Percentiles rank a stretch among this genome's conserved stretches.
These are phyloP conservation scores for Seiridium cupressi DNA, from an alignment of 2,329 filamentous ascomycete species.

Conservation along the genomic window DNA sequence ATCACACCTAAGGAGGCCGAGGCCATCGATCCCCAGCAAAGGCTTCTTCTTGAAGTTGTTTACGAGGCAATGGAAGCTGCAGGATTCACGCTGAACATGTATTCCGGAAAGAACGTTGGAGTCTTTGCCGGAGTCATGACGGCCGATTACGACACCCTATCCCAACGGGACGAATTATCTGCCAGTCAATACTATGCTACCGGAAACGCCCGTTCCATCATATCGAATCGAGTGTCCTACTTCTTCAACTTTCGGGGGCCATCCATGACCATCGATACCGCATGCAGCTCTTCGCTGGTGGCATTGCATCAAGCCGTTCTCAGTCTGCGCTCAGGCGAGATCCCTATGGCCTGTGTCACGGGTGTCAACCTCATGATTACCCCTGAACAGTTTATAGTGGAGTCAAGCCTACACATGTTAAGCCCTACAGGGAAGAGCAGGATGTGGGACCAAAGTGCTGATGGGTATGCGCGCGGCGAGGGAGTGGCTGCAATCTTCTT, in stretches of 20 bases:
- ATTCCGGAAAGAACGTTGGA: conserved; percentile 25
- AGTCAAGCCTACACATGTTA: conserved; percentile 42
- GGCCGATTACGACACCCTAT: conserved; percentile 27
- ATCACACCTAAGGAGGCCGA: conserved; percentile 33
- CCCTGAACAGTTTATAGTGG: conserved; percentile 40
- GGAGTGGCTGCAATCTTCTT: conserved; percentile 49
- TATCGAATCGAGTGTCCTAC: conserved; percentile 38
- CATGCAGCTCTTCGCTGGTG: conserved; percentile 36
- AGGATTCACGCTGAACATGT: conserved; percentile 23
- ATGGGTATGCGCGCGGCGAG: conserved; percentile 60
- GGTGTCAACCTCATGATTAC: conserved; percentile 42
- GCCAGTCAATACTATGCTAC: conserved; percentile 29
- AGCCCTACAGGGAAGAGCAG: conserved; percentile 41
- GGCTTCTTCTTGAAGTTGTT: conserved; percentile 30
- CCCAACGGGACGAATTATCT: conserved; percentile 25
- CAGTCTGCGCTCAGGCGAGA: conserved; percentile 37
- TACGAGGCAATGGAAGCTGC: conserved; percentile 33
- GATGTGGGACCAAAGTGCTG: conserved; percentile 48
- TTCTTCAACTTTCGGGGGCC: conserved; percentile 38
- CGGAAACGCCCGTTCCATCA: conserved; percentile 30
- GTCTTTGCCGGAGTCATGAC: conserved; percentile 32
- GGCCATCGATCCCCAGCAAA: conserved; percentile 31
- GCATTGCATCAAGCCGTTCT: conserved; percentile 37
- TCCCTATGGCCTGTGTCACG: conserved; percentile 38
- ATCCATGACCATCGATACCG: conserved; percentile 38